Percentiles rank a stretch among this genome's conserved stretches.
Evolutionary conservation across 495 filamentous ascomycete species (phyloP).

Genomic region (Xylaria castorea): DNA sequence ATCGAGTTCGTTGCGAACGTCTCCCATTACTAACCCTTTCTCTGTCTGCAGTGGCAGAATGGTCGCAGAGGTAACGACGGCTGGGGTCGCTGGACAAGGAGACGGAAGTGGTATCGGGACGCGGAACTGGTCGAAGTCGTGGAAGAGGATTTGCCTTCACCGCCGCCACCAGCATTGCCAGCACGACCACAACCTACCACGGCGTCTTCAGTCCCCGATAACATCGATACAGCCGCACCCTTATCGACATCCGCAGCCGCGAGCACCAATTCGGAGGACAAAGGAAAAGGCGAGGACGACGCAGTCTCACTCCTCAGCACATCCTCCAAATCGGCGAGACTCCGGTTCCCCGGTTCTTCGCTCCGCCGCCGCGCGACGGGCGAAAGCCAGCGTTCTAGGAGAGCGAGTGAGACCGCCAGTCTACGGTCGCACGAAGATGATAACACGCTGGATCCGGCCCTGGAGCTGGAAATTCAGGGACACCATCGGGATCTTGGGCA

Average conservation of each 20-base stretch:
- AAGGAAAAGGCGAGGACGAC: constrained; percentile 36
- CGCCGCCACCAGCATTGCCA: constrained; percentile 33
- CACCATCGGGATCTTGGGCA: constrained; percentile 47
- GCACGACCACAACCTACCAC: constrained; percentile 28
- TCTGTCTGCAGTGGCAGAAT: constrained; percentile 77
- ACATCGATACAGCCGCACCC: not conserved
- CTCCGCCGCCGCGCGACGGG: constrained; percentile 37
- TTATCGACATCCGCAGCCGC: constrained; percentile 11
- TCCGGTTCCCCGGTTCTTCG: constrained; percentile 31
- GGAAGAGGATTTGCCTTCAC: constrained; percentile 37
- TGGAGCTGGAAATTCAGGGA: constrained; percentile 52
- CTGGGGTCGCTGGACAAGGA: constrained; percentile 93
- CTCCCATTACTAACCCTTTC: not conserved
- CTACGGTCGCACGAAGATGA: constrained; percentile 47
- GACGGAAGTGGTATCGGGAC: constrained; percentile 94
- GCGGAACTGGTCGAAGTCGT: constrained; percentile 88
- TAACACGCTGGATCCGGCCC: constrained; percentile 36
- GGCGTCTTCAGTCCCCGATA: constrained; percentile 29
- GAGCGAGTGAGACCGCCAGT: constrained; percentile 44
- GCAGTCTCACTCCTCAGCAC: constrained; percentile 41
- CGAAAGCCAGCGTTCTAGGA: constrained; percentile 41
- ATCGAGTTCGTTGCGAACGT: not conserved
- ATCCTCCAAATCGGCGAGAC: constrained; percentile 38
- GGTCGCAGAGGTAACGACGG: constrained; percentile 86
- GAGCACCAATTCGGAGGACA: constrained; percentile 18